A percentile compares a stretch with the other conserved stretches of the same genome.
phyloP scores from a whole-genome alignment of 352 stramenopile genomes.

The Thraustotheca clavata region DNA sequence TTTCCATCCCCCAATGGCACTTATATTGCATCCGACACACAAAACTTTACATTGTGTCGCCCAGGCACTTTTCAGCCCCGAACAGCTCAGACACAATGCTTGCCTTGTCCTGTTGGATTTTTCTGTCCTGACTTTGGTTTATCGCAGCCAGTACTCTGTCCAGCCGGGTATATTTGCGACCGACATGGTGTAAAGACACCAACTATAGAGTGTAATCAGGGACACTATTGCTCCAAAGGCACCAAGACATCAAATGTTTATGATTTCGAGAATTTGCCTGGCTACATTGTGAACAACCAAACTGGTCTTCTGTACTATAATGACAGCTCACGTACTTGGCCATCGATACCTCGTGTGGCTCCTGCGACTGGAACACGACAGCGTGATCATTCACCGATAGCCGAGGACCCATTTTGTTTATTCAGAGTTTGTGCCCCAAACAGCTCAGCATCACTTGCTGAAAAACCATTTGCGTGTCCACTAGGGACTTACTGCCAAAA shows the following conservation, averaged over 20 bases:
- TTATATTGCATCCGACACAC: slow-evolving; percentile 32
- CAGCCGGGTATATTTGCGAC: slow-evolving; percentile 90
- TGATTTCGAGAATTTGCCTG: slow-evolving; percentile 50
- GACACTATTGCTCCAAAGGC: slow-evolving; percentile 90
- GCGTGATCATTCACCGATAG: slow-evolving; percentile 49
- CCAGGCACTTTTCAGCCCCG: slow-evolving; percentile 92
- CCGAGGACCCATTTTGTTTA: slow-evolving; percentile 31
- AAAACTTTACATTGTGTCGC: slow-evolving; percentile 92
- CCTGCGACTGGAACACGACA: slow-evolving; percentile 49
- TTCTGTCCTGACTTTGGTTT: slow-evolving; percentile 91
- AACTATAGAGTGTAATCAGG: slow-evolving; percentile 77
- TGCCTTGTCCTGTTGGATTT: slow-evolving; percentile 91
- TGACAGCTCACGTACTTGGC: slow-evolving; percentile 39
- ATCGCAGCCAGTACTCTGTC: slow-evolving; percentile 84
- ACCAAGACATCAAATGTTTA: slow-evolving; percentile 80
- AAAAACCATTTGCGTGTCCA: slow-evolving; percentile 92
- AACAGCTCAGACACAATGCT: slow-evolving; percentile 59
- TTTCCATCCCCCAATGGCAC: slow-evolving; percentile 85
- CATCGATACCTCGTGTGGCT: slow-evolving; percentile 32
- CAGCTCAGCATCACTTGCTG: slow-evolving; percentile 46
- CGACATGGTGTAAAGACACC: slow-evolving; percentile 73
- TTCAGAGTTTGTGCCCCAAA: slow-evolving; percentile 40
- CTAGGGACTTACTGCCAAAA: slow-evolving; percentile 89
- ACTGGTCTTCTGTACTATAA: slow-evolving; percentile 56
- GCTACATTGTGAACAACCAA: slow-evolving; percentile 54